Base-by-base conservation (phyloP, 1,284 basidiomycete genomes). In the Malassezia caprae region DNA sequence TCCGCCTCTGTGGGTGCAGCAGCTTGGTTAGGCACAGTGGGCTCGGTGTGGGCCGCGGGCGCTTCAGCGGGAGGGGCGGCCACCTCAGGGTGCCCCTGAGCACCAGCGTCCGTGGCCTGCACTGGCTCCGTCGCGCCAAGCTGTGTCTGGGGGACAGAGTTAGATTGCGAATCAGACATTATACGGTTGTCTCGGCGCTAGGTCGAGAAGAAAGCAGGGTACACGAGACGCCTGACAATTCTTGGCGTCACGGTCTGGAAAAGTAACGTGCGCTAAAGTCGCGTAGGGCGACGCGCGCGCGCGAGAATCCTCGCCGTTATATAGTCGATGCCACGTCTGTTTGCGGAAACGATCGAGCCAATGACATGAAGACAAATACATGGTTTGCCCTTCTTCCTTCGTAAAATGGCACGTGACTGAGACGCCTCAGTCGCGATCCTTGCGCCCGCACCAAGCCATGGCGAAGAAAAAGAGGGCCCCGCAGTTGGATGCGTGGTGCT, bases 401-500 rank as follows among this genome's bases (percentile, higher is more conserved):
- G 24, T 17, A 27, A 24, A 28, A 27, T n/a, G 21, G 13, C 41
- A 43, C 41, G 41, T 43, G 41, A 43, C 41, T 27, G 13, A n/a
- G 2, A 28, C 41, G 23, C 23, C 41, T n/a, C 23, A n/a, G 41
- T 15, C 41, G n/a, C 41, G 24, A n/a, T 24, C 41, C 37, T 39
- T 19, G 12, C 37, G 37, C 19, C 37, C 37, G 19, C n/a, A 39
- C 37, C 37, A 19, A 28, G 24, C 35, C 43, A 76, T 76, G 73
- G 61, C 60, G 15, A 71, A 69, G 61, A 75, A 76, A 62, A 76
- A 76, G 61, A 61, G 65, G 51, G 61, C 65, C 21, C 62, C 67
- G 24, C 67, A 68, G 61, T 61, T 65, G n/a, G 71, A 67, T 48
- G 67, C 89, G 17, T 91, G 89, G 88, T 93, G 89, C 78, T 96